Evolutionary conservation across 805 yeast species (phyloP), one percentile per base, ranked within the genome.

Genomic region (Hanseniaspora taiwanica): DNA sequence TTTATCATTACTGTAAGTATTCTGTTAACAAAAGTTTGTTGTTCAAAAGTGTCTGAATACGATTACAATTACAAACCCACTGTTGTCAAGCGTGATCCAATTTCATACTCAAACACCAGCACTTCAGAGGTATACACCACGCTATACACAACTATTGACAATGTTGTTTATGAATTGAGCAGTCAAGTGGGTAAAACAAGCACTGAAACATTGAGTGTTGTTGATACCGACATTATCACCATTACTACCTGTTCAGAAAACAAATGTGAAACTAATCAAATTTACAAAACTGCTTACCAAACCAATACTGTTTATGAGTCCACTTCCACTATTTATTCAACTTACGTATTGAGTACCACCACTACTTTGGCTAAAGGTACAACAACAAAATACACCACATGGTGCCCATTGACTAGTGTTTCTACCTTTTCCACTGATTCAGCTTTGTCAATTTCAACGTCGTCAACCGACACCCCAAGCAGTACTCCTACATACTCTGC

Each of bases 381-480:
- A 3, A 55, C 39, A 35, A 69, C 68, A 12, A 51, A 52, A 16
- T 70, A 60, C 56, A 62, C 68, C 13, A 64, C 42, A 3, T 39
- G 42, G 42, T 39, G 42, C 25, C 45, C 45, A 32, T 18, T 39
- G 20, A 39, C 41, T 38, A n/a, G n/a, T n/a, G n/a, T n/a, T n/a
- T n/a, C n/a, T n/a, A n/a, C n/a, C n/a, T n/a, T n/a, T n/a, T n/a
- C n/a, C n/a, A n/a, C n/a, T n/a, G n/a, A n/a, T n/a, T n/a, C n/a
- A n/a, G n/a, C n/a, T n/a, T n/a, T n/a, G n/a, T n/a, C n/a, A n/a
- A n/a, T n/a, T n/a, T n/a, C n/a, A n/a, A n/a, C n/a, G n/a, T n/a
- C n/a, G n/a, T 27, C 23, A 25, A n/a, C 32, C 20, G 24, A 18
- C 19, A 12, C 33, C 4, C 19, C 31, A 4, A 32, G 38, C 10